These are phyloP conservation scores for Geosiphon pyriformis DNA, from an alignment of 192 early-diverging fungal genomes.

Conservation along the genomic window DNA sequence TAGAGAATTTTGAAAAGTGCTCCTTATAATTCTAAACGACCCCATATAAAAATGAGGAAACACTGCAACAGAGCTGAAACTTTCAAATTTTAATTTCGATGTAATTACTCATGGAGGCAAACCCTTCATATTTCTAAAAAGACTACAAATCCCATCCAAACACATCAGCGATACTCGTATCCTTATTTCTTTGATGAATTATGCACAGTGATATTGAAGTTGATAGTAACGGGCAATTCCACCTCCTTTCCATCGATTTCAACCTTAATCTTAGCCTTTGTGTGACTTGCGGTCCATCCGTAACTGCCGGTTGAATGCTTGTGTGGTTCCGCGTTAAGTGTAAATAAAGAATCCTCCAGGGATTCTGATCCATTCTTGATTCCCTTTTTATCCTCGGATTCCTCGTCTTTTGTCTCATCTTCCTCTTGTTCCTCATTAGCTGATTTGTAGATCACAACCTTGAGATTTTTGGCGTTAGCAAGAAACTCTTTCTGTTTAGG, in stretches of 20 bases:
- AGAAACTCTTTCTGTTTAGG: slow-evolving; percentile 14
- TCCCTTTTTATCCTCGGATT: slow-evolving; percentile 4
- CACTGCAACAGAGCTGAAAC: too few species aligned
- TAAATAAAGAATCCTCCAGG: not conserved
- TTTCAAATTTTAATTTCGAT: too few species aligned
- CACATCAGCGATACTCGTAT: too few species aligned
- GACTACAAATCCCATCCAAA: too few species aligned
- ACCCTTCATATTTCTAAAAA: too few species aligned
- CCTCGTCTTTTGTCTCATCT: not conserved
- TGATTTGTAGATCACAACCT: slow-evolving; percentile 11
- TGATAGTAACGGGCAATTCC: slow-evolving; percentile 22
- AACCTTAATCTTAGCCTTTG: slow-evolving; percentile 21
- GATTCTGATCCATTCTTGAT: not conserved
- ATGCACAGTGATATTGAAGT: slow-evolving; percentile 22
- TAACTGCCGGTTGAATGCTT: slow-evolving; percentile 4
- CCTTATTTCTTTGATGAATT: slow-evolving; percentile 19
- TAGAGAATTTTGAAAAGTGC: too few species aligned
- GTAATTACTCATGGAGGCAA: too few species aligned
- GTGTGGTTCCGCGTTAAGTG: slow-evolving; percentile 14
- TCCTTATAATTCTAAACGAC: too few species aligned
- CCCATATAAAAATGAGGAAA: too few species aligned
- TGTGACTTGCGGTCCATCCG: slow-evolving; percentile 4
- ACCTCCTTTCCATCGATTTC: slow-evolving; percentile 20
- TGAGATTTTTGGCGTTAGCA: slow-evolving; percentile 9
- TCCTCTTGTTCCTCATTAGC: not conserved